phyloP scores from a whole-genome alignment of 192 early-diverging fungal genomes.

The Linnemannia elongata region DNA sequence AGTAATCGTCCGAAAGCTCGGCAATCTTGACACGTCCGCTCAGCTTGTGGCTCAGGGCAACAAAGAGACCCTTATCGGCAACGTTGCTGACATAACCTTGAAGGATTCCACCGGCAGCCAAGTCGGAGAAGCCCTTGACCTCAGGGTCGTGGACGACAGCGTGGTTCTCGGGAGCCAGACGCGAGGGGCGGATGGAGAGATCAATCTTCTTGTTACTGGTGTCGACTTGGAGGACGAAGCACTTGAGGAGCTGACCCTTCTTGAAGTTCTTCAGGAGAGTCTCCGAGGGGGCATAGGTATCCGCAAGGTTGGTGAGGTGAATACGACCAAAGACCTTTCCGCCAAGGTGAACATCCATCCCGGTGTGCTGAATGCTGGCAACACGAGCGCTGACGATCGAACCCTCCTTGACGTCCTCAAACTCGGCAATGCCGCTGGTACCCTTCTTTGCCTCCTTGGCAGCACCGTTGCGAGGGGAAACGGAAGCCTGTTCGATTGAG shows the following conservation, averaged over 20 bases:
- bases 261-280: slow-evolving; percentile 61
- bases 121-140: slow-evolving; percentile 65
- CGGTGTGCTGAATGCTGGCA: slow-evolving; percentile 60
- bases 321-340: slow-evolving; percentile 71
- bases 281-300: slow-evolving; percentile 41
- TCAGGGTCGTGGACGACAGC: slow-evolving; percentile 61
- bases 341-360: slow-evolving; percentile 70
- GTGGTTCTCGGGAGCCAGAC: slow-evolving; percentile 55
- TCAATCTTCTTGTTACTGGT: slow-evolving; percentile 68
- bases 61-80: slow-evolving; percentile 80
- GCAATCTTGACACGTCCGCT: slow-evolving; percentile 87
- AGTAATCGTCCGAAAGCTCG: slow-evolving; percentile 86
- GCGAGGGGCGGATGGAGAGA: slow-evolving; percentile 74
- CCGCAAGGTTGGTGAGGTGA: slow-evolving; percentile 70
- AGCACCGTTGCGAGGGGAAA: background rate
- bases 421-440: slow-evolving; percentile 30
- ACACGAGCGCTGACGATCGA: slow-evolving; percentile 69
- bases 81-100: slow-evolving; percentile 82
- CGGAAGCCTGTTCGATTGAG: slow-evolving; percentile 26
- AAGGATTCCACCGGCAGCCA: slow-evolving; percentile 74
- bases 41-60: slow-evolving; percentile 72
- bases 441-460: slow-evolving; percentile 31
- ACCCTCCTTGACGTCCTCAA: slow-evolving; percentile 69
- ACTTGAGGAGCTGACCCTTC: slow-evolving; percentile 80
- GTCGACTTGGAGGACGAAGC: slow-evolving; percentile 74